These are phyloP conservation scores for Brachypodium distachyon DNA, from an alignment of 202 grass and related monocot genomes.

Conservation along the genomic window DNA sequence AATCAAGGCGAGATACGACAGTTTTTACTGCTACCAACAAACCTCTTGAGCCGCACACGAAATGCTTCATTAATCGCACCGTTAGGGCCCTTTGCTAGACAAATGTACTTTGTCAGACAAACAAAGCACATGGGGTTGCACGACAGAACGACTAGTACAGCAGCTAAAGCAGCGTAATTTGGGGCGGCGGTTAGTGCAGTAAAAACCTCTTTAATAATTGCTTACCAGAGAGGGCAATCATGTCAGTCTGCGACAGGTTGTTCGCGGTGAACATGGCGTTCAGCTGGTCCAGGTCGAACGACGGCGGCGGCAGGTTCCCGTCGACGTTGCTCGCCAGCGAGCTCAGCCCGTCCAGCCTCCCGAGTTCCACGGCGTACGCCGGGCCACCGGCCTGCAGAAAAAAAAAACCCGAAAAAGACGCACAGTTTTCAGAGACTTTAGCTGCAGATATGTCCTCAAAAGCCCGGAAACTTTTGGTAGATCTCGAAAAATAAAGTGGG, in stretches of 20 bases:
- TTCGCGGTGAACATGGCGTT: conserved; percentile 60
- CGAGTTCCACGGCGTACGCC: conserved; percentile 70
- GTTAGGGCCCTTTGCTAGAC: conserved; percentile 10
- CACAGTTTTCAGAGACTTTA: neutral
- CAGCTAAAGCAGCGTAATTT: neutral
- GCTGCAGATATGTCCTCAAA: neutral
- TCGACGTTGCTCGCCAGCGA: conserved; percentile 51
- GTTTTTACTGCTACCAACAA: neutral
- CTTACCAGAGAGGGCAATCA: conserved; percentile 85
- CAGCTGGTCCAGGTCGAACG: conserved; percentile 62
- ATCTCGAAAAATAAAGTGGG: conserved; percentile 6
- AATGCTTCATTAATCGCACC: no score
- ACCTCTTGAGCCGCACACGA: neutral
- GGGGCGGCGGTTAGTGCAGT: neutral
- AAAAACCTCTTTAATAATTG: neutral
- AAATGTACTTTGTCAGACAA: neutral
- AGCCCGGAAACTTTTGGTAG: neutral
- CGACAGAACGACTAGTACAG: neutral
- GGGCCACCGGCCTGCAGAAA: conserved; percentile 59
- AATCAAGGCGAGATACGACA: neutral
- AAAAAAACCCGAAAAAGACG: no score
- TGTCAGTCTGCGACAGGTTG: conserved; percentile 71
- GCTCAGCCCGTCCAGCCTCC: conserved; percentile 76
- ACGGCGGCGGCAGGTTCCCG: conserved; percentile 71
- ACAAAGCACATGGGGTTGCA: neutral